Evolutionary conservation across 1,284 basidiomycete genomes (phyloP), one percentile per base, ranked within the genome.

Genomic region (Cutaneotrichosporon curvatum): DNA sequence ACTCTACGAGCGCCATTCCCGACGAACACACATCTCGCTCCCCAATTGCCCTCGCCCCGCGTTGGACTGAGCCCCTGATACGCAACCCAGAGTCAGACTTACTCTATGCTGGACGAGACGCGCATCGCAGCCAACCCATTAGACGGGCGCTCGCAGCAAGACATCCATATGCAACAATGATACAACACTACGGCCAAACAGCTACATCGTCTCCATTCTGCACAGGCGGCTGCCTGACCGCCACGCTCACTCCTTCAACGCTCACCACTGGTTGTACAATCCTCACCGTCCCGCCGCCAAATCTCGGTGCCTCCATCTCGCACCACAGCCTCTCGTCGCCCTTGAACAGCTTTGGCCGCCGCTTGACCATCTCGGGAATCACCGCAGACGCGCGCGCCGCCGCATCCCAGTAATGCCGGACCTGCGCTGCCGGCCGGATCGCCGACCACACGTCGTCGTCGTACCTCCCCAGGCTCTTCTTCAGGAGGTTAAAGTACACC

Each of bases 121-220:
- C n/a, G n/a, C n/a, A n/a, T n/a, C n/a, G n/a, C n/a, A n/a, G n/a
- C n/a, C n/a, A n/a, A n/a, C n/a, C n/a, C n/a, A n/a, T n/a, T n/a
- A n/a, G n/a, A n/a, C n/a, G n/a, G n/a, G n/a, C n/a, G n/a, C n/a
- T n/a, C n/a, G n/a, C n/a, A n/a, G n/a, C n/a, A n/a, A n/a, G n/a
- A n/a, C n/a, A n/a, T n/a, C n/a, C n/a, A n/a, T n/a, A n/a, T n/a
- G n/a, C n/a, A n/a, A n/a, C n/a, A n/a, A n/a, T n/a, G n/a, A 28
- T 28, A 28, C 25, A 28, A 28, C 25, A 28, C 25, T 28, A 28
- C 25, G 50, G 50, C 46, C 46, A 52, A 28, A 37, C 50, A 4
- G 50, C 50, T 2, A 45, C 34, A 23, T 52, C 46, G 21, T 43
- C 23, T 10, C 50, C 50, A 16, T 48, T 52, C 39, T 52, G 50